phyloP scores from a whole-genome alignment of 1,284 basidiomycete species.

The Ustilago trichophora region DNA sequence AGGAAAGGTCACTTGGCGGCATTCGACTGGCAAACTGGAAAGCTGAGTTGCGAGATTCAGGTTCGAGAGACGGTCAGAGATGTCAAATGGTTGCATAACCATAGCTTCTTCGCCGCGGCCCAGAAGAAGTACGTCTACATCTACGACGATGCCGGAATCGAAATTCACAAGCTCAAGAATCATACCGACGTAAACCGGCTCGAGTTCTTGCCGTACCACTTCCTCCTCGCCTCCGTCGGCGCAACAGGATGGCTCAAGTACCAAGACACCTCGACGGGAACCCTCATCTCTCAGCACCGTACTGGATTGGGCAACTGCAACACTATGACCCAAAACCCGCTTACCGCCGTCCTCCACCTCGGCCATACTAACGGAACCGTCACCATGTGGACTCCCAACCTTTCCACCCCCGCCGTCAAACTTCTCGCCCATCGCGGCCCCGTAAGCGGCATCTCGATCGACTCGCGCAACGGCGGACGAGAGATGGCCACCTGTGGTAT shows the following conservation, averaged over 20 bases:
- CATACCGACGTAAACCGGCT: conserved; percentile 91
- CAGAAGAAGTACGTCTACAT: conserved; percentile 97
- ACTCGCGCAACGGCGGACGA: conserved; percentile 77
- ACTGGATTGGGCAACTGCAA: conserved; percentile 75
- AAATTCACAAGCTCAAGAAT: conserved; percentile 77
- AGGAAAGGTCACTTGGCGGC: conserved; percentile 88
- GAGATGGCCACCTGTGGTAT: conserved; percentile 90
- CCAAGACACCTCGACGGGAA: conserved; percentile 94
- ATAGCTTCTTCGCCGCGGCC: conserved; percentile 91
- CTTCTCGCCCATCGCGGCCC: conserved; percentile 91
- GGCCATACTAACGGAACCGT: conserved; percentile 83
- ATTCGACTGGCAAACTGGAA: conserved; percentile 92
- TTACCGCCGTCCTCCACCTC: conserved; percentile 90
- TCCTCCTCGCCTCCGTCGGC: conserved; percentile 86
- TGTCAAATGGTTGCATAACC: conserved; percentile 92
- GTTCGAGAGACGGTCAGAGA: conserved; percentile 88
- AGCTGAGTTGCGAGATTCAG: conserved; percentile 86
- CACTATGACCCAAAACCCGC: conserved; percentile 86
- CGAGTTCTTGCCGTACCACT: conserved; percentile 95
- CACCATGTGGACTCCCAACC: conserved; percentile 94
- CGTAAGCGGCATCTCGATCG: conserved; percentile 81
- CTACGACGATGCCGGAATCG: conserved; percentile 89
- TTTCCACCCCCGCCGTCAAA: conserved; percentile 88
- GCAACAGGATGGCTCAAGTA: conserved; percentile 91
- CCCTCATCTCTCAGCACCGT: conserved; percentile 85